Conservation (phyloP, 1,139 yeast species). For the Eremothecium cymbalariae region DNA sequence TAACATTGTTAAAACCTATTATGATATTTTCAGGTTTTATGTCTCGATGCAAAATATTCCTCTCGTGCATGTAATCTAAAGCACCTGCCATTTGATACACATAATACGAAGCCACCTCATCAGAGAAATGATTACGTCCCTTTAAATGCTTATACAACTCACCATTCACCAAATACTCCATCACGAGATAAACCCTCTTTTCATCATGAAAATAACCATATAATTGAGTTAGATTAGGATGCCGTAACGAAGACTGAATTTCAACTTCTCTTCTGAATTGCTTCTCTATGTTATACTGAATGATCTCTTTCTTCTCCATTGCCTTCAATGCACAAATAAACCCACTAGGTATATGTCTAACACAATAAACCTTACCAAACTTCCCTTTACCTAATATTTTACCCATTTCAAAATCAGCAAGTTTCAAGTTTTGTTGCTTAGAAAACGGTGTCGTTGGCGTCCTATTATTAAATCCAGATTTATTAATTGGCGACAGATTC, state of each 20-base stretch:
- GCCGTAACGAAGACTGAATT: conserved; percentile 71
- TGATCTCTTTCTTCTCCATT: conserved; percentile 75
- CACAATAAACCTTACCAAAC: conserved; percentile 88
- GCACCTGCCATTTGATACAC: conserved; percentile 80
- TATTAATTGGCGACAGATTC: conserved; percentile 1
- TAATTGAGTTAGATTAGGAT: conserved; percentile 69
- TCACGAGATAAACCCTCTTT: conserved; percentile 66
- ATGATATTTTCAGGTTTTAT: conserved; percentile 87
- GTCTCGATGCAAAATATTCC: conserved; percentile 81
- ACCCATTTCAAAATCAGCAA: conserved; percentile 75
- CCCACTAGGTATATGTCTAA: conserved; percentile 64
- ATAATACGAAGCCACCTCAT: conserved; percentile 66
- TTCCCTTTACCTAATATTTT: conserved; percentile 86
- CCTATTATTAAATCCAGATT: neutral
- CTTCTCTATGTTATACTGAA: conserved; percentile 69
- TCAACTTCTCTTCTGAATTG: conserved; percentile 89
- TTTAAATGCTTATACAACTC: conserved; percentile 74
- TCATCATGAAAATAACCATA: conserved; percentile 82
- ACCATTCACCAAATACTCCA: conserved; percentile 82
- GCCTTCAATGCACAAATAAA: conserved; percentile 85
- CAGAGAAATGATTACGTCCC: conserved; percentile 56
- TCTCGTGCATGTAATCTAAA: conserved; percentile 63
- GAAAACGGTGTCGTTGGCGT: neutral
- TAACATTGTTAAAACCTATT: conserved; percentile 59
- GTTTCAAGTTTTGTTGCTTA: conserved; percentile 10